Evolutionary conservation across 805 yeast species (phyloP).

Genomic region (Cyberlindnera nakhonratchasimensis): DNA sequence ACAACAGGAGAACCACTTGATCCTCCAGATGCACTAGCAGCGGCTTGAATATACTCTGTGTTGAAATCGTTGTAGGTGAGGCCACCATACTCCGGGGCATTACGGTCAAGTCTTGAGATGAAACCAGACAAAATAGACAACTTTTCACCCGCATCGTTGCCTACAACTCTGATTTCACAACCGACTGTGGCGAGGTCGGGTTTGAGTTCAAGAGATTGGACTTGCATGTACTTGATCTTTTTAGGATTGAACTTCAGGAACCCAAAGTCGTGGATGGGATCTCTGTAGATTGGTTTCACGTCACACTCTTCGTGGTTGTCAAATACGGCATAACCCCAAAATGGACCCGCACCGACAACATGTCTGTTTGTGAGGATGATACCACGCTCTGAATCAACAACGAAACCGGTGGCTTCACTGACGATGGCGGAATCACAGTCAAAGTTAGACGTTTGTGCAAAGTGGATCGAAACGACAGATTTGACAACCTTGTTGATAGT

Average conservation of each 20-base stretch:
- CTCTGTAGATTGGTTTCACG: constrained; percentile 82
- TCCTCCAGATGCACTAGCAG: constrained; percentile 95
- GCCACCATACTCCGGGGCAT: constrained; percentile 91
- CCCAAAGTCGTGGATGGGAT: constrained; percentile 95
- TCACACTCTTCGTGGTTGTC: constrained; percentile 93
- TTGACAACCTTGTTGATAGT: constrained; percentile 80
- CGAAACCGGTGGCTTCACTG: constrained; percentile 93
- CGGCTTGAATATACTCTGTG: constrained; percentile 92
- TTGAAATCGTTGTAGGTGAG: constrained; percentile 89
- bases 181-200: constrained; percentile 92
- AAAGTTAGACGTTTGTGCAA: constrained; percentile 80
- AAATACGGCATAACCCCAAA: constrained; percentile 85
- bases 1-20: constrained; percentile 97
- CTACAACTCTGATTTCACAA: constrained; percentile 88
- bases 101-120: constrained; percentile 74
- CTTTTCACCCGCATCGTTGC: constrained; percentile 96
- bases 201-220: constrained; percentile 59
- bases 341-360: constrained; percentile 95
- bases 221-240: constrained; percentile 67
- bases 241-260: constrained; percentile 75
- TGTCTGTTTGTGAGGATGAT: constrained; percentile 89
- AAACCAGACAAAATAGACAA: constrained; percentile 85
- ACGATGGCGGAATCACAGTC: constrained; percentile 81
- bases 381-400: constrained; percentile 80
- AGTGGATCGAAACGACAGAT: constrained; percentile 85